These are phyloP conservation scores for Polytrichum formosum DNA, from an alignment of 225 moss, liverwort and hornwort species.

Conservation along the genomic window DNA sequence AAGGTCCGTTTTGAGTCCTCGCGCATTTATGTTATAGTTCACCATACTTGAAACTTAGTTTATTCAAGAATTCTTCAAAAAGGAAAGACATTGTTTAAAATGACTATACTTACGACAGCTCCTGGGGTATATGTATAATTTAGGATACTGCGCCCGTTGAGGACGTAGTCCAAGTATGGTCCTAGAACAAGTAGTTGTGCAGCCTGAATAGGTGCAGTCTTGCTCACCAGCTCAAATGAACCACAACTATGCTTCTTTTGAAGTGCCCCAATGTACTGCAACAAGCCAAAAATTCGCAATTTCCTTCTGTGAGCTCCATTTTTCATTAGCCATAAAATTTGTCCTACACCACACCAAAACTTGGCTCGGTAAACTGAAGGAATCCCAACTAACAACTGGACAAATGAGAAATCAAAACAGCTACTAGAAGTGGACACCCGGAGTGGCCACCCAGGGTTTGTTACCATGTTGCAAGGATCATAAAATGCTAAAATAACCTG, in stretches of 20 bases:
- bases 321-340: no score
- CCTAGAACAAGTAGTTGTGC: slow-evolving; percentile 51
- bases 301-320: no score
- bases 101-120: slow-evolving; percentile 48
- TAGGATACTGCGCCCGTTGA: slow-evolving; percentile 42
- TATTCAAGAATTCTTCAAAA: no score
- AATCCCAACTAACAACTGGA: no score
- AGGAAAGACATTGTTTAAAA: background rate
- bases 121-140: slow-evolving; percentile 37
- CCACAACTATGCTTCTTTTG: slow-evolving; percentile 66
- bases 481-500: slow-evolving; percentile 85
- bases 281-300: background rate
- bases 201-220: slow-evolving; percentile 65
- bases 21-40: no score
- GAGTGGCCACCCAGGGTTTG: slow-evolving; percentile 95
- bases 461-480: slow-evolving; percentile 84
- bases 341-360: no score
- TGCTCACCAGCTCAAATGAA: slow-evolving; percentile 66
- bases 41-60: no score
- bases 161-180: slow-evolving; percentile 53
- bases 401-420: no score
- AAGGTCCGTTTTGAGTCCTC: no score
- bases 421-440: slow-evolving; percentile 24
- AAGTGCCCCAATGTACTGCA: slow-evolving; percentile 65
- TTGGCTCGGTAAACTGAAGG: no score